Conservation (phyloP, 805 yeast species). For the Metschnikowia dekortorum region DNA sequence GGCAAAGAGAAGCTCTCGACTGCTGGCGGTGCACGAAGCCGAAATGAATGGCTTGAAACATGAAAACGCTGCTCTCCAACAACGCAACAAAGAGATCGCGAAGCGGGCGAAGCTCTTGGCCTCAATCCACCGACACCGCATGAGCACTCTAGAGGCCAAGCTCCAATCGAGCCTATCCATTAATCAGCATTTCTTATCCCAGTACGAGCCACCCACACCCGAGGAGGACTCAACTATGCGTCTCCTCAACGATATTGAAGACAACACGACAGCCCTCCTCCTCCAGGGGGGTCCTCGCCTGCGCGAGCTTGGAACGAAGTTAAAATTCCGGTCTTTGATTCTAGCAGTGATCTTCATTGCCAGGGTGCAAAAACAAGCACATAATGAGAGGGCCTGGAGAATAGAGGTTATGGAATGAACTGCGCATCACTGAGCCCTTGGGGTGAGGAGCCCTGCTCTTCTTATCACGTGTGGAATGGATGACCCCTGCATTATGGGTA, state of each 20-base stretch:
- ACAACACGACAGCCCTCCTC: neutral
- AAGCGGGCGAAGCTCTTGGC: conserved; percentile 5
- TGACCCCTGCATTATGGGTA: neutral
- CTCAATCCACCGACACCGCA: conserved; percentile 8
- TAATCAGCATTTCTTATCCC: conserved; percentile 6
- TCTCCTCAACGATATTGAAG: conserved; percentile 3
- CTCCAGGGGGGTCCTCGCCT: neutral
- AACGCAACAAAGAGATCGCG: conserved; percentile 5
- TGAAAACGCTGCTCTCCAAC: conserved; percentile 6
- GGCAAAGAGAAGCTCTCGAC: neutral
- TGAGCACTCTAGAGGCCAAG: conserved; percentile 6
- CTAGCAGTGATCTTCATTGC: conserved; percentile 13
- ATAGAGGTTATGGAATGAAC: neutral
- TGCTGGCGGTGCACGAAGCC: neutral
- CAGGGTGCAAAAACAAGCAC: conserved; percentile 8
- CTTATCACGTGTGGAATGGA: neutral
- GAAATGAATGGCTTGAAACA: neutral
- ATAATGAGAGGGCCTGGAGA: neutral
- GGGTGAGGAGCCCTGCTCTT: neutral
- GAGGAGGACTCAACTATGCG: conserved; percentile 10
- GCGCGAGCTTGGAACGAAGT: neutral
- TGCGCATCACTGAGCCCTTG: neutral
- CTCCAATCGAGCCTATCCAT: conserved; percentile 8
- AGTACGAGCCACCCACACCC: neutral
- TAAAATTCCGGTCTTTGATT: conserved; percentile 11